These are phyloP conservation scores for Tilletia setariae DNA, from an alignment of 1,284 basidiomycete genomes.

Conservation along the genomic window DNA sequence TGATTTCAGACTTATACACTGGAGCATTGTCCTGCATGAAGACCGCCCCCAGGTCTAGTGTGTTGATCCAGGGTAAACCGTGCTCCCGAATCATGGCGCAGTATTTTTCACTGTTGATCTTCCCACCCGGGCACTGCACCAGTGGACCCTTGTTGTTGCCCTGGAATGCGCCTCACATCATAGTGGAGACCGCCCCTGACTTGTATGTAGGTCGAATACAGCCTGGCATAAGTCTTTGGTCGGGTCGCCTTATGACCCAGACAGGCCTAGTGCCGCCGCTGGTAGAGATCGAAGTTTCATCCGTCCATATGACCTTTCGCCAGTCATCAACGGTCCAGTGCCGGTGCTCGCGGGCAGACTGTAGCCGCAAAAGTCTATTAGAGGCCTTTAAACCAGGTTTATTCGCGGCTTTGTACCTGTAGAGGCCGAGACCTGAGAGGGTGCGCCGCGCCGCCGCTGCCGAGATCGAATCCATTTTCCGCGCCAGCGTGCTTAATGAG, in stretches of 20 bases:
- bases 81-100: not conserved
- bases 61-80: not conserved
- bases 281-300: not conserved
- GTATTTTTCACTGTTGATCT: not conserved
- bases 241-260: not conserved
- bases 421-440: not conserved
- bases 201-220: not conserved
- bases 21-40: slow-evolving; percentile 10
- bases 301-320: slow-evolving; percentile 6
- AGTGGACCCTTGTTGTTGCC: not conserved
- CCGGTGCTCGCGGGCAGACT: not conserved
- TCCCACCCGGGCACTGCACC: not conserved
- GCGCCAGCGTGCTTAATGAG: too few species aligned
- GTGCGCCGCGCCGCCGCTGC: not conserved
- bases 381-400: not conserved
- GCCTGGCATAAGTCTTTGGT: not conserved
- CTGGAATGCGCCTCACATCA: slow-evolving; percentile 6
- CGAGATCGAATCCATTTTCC: too few species aligned
- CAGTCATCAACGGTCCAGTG: slow-evolving; percentile 4
- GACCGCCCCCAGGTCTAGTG: not conserved
- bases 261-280: not conserved
- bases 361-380: not conserved
- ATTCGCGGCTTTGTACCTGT: not conserved
- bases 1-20: not conserved
- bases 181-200: not conserved